phyloP scores from a whole-genome alignment of 2,329 filamentous ascomycete species.

The Emergomyces orientalis region DNA sequence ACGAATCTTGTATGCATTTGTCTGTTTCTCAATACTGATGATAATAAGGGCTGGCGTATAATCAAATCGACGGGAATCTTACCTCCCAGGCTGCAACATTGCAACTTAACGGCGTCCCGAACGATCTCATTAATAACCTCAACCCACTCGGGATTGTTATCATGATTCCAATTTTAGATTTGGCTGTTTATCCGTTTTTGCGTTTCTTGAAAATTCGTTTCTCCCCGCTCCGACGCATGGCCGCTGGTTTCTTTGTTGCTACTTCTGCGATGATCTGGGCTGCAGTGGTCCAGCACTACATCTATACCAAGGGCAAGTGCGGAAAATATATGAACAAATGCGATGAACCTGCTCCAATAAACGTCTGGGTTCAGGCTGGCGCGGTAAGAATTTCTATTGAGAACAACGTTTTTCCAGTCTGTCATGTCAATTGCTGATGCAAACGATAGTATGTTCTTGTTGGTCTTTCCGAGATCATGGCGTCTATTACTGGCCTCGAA shows the following conservation, averaged over 20 bases:
- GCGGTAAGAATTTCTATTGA: slow-evolving; percentile 2
- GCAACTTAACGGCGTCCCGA: slow-evolving; percentile 43
- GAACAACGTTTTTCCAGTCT: background rate
- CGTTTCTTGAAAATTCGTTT: slow-evolving; percentile 45
- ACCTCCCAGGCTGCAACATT: slow-evolving; percentile 48
- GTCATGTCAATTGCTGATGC: background rate
- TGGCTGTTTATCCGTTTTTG: slow-evolving; percentile 49
- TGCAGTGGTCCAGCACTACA: slow-evolving; percentile 48
- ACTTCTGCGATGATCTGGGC: slow-evolving; percentile 48
- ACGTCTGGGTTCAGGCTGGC: slow-evolving; percentile 10
- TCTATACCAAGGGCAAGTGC: slow-evolving; percentile 52
- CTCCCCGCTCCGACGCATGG: slow-evolving; percentile 47
- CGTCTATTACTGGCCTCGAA: slow-evolving; percentile 50
- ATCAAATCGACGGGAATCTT: slow-evolving; percentile 33
- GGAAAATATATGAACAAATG: slow-evolving; percentile 48
- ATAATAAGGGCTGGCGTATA: slow-evolving; percentile 37
- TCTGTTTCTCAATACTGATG: slow-evolving; percentile 7
- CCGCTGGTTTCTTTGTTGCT: slow-evolving; percentile 47
- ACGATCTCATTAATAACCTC: slow-evolving; percentile 53
- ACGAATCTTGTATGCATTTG: slow-evolving; percentile 43
- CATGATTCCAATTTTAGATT: slow-evolving; percentile 43
- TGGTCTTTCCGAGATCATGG: slow-evolving; percentile 23
- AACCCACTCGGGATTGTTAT: slow-evolving; percentile 53
- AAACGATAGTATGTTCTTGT: slow-evolving; percentile 19
- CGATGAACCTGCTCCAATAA: slow-evolving; percentile 23